Evolutionary conservation across 805 yeast species (phyloP).

Genomic region (Candida endomychidarum): DNA sequence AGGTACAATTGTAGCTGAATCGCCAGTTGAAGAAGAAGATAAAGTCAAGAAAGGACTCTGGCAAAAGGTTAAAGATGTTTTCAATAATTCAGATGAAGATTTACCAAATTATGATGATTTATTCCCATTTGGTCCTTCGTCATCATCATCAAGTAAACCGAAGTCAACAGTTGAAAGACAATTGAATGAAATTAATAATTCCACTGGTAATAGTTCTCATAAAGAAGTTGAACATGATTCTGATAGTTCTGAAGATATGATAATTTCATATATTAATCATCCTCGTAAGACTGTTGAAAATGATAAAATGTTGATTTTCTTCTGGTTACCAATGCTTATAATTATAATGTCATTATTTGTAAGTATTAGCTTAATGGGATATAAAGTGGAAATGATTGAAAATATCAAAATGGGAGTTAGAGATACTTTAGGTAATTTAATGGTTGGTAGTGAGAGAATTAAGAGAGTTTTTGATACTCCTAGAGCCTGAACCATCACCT

Average conservation of each 20-base stretch:
- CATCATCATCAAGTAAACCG: conserved; percentile 26
- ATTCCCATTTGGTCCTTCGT: conserved; percentile 53
- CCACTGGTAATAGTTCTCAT: neutral
- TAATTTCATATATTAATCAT: conserved; percentile 40
- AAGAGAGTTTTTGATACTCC: conserved; percentile 25
- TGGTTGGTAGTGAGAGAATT: conserved; percentile 45
- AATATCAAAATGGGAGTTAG: conserved; percentile 33
- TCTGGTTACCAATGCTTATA: conserved; percentile 83
- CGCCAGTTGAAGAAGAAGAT: conserved; percentile 9
- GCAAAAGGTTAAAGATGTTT: conserved; percentile 45
- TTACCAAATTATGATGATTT: conserved; percentile 76
- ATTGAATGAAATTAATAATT: conserved; percentile 19
- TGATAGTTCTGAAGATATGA: conserved; percentile 46
- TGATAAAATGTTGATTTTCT: conserved; percentile 82
- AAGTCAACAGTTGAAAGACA: conserved; percentile 33
- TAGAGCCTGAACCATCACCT: too few relatives aligned
- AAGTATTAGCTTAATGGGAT: conserved; percentile 38
- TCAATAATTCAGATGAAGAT: conserved; percentile 30
- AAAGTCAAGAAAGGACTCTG: conserved; percentile 29
- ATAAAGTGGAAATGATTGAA: conserved; percentile 37
- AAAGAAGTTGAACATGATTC: conserved; percentile 23
- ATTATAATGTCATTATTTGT: conserved; percentile 52
- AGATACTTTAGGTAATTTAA: conserved; percentile 38
- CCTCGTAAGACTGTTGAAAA: conserved; percentile 54
- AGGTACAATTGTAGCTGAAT: conserved; percentile 9